These are phyloP conservation scores for Epichloe gansuensis DNA, from an alignment of 2,329 filamentous ascomycete genomes.

Conservation along the genomic window DNA sequence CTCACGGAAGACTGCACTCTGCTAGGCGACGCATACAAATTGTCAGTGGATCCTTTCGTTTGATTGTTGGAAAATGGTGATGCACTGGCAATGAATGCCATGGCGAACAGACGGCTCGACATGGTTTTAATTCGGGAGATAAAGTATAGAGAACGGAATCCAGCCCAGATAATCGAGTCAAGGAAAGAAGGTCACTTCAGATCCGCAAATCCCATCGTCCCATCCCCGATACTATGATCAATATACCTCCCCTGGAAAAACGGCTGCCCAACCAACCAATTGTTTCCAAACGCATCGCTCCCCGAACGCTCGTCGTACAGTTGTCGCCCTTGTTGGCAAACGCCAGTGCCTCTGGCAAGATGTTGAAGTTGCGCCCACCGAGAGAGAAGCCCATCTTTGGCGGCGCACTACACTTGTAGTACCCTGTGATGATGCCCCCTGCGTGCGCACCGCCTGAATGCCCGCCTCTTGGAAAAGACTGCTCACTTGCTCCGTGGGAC, in stretches of 20 bases:
- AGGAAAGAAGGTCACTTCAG: neutral
- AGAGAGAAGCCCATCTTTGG: conserved; percentile 10
- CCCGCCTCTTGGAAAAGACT: conserved; percentile 8
- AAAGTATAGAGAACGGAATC: too few species aligned
- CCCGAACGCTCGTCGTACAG: conserved; percentile 11
- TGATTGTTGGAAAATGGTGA: too few species aligned
- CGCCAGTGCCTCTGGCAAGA: conserved; percentile 8
- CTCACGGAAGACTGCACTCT: too few species aligned
- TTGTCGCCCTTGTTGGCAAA: conserved; percentile 9
- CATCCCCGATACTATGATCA: conserved; percentile 9
- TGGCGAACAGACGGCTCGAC: too few species aligned
- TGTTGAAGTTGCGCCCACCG: conserved; percentile 9
- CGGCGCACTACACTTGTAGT: conserved; percentile 9
- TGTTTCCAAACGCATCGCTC: conserved; percentile 5
- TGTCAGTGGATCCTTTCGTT: too few species aligned
- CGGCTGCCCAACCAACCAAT: conserved; percentile 12
- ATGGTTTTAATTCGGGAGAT: too few species aligned
- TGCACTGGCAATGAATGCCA: too few species aligned
- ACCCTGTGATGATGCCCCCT: conserved; percentile 7
- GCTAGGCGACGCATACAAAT: too few species aligned
- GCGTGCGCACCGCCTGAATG: conserved; percentile 4
- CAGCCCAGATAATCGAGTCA: neutral
- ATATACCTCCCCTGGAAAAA: conserved; percentile 13
- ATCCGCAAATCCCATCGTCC: conserved; percentile 9
- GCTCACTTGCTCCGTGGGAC: conserved; percentile 7